Conservation (phyloP, 495 filamentous ascomycete species). For the Hyaloscypha hepaticicola region DNA sequence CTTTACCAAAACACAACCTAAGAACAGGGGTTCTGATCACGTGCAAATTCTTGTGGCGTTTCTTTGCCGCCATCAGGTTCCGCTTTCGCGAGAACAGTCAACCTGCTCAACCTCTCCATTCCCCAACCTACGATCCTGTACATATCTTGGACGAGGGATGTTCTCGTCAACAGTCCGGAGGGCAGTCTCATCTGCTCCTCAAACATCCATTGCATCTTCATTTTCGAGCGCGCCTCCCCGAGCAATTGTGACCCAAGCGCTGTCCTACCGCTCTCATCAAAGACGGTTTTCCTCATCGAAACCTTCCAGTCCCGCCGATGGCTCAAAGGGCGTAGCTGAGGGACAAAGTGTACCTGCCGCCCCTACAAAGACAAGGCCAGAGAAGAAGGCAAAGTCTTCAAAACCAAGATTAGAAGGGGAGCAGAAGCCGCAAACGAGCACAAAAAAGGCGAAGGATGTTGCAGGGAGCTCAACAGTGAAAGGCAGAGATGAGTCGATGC, state of each 20-base stretch:
- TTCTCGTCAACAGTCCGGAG: constrained; percentile 53
- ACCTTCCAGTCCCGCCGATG: constrained; percentile 54
- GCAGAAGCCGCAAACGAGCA: constrained; percentile 37
- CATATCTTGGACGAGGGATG: constrained; percentile 35
- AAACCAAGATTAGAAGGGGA: constrained; percentile 46
- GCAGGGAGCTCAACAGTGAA: constrained; percentile 27
- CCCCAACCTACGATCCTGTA: constrained; percentile 9
- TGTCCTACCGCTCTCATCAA: constrained; percentile 44
- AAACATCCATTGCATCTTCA: constrained; percentile 38
- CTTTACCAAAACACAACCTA: too few species aligned
- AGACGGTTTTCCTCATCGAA: constrained; percentile 57
- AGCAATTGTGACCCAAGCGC: constrained; percentile 34
- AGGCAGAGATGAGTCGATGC: constrained; percentile 41
- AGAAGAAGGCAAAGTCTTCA: constrained; percentile 22
- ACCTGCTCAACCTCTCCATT: constrained; percentile 6
- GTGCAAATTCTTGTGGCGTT: background rate
- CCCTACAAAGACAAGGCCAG: constrained; percentile 39
- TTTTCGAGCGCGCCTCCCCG: constrained; percentile 36
- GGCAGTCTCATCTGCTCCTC: constrained; percentile 43
- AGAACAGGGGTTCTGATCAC: background rate
- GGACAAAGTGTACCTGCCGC: constrained; percentile 39
- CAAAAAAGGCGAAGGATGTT: constrained; percentile 39
- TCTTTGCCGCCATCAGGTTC: background rate
- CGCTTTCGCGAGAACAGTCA: constrained; percentile 12
- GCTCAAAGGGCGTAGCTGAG: constrained; percentile 44